phyloP scores from a whole-genome alignment of 2,329 filamentous ascomycete genomes.

The Podosphaera fusca region DNA sequence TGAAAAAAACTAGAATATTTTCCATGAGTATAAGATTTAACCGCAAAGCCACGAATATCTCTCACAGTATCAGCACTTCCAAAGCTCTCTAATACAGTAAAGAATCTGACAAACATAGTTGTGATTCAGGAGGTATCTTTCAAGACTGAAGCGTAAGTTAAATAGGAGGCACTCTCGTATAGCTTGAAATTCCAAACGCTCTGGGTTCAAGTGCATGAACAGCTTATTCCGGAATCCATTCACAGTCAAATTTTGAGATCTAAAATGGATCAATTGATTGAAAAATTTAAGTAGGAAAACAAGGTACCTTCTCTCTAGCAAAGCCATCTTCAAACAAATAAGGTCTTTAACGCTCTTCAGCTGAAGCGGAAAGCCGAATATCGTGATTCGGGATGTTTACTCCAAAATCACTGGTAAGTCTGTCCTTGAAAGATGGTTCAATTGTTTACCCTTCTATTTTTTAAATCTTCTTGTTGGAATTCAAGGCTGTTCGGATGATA shows the following conservation, averaged over 20 bases:
- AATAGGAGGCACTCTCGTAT: slow-evolving; percentile 36
- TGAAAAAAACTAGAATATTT: slow-evolving; percentile 58
- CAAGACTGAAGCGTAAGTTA: slow-evolving; percentile 38
- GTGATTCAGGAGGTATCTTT: slow-evolving; percentile 46
- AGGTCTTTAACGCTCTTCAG: slow-evolving; percentile 40
- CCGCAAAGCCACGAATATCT: slow-evolving; percentile 61
- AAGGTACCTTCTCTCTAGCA: slow-evolving; percentile 43
- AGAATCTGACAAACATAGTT: slow-evolving; percentile 50
- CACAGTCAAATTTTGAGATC: slow-evolving; percentile 57
- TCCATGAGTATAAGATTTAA: slow-evolving; percentile 58
- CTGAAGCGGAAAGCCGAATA: slow-evolving; percentile 48
- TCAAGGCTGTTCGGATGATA: slow-evolving; percentile 7
- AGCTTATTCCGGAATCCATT: slow-evolving; percentile 42
- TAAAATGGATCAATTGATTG: slow-evolving; percentile 14
- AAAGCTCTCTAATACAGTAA: slow-evolving; percentile 50
- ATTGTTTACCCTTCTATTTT: slow-evolving; percentile 23
- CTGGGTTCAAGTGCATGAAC: slow-evolving; percentile 42
- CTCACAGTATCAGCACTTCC: slow-evolving; percentile 62
- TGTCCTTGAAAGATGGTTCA: slow-evolving; percentile 31
- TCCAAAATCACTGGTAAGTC: slow-evolving; percentile 57
- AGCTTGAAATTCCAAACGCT: slow-evolving; percentile 46
- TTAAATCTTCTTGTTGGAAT: slow-evolving; percentile 11
- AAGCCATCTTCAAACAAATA: slow-evolving; percentile 48
- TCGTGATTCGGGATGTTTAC: slow-evolving; percentile 52
- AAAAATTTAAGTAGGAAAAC: neutral